phyloP scores from a whole-genome alignment of 352 stramenopile species.

The Phytophthora meadii region DNA sequence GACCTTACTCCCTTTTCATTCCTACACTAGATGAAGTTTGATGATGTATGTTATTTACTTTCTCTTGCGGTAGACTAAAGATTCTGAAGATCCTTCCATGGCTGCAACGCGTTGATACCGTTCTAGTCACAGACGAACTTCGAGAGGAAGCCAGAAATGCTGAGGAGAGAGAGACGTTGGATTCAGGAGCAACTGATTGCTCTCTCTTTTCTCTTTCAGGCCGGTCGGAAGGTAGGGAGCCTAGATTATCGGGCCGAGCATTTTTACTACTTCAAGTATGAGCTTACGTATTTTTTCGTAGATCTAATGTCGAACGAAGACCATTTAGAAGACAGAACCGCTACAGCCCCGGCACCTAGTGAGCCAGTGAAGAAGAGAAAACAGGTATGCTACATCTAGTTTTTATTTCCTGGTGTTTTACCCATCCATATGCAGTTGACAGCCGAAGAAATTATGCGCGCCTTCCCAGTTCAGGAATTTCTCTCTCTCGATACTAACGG shows the following conservation, averaged over 20 bases:
- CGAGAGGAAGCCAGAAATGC: slow-evolving; percentile 51
- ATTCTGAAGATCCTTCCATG: slow-evolving; percentile 58
- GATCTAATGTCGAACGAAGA: slow-evolving; percentile 3
- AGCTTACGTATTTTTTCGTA: not conserved
- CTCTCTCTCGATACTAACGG: slow-evolving; percentile 44
- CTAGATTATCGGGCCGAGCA: too few species aligned
- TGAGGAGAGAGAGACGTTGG: slow-evolving; percentile 37
- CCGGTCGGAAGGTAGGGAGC: slow-evolving; percentile 16
- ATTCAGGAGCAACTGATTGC: slow-evolving; percentile 49
- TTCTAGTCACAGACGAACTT: slow-evolving; percentile 53
- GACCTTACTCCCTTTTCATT: not conserved
- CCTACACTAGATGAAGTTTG: not conserved
- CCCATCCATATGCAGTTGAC: slow-evolving; percentile 34
- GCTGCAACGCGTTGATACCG: slow-evolving; percentile 54
- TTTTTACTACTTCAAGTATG: not conserved
- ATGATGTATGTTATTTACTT: not conserved
- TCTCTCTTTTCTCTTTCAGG: slow-evolving; percentile 28
- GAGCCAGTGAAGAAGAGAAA: slow-evolving; percentile 20
- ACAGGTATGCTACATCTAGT: slow-evolving; percentile 20
- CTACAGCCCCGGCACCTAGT: slow-evolving; percentile 1
- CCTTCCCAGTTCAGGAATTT: slow-evolving; percentile 78
- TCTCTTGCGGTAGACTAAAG: slow-evolving; percentile 16
- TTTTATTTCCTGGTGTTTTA: not conserved
- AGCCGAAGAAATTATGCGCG: slow-evolving; percentile 66
- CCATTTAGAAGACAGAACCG: not conserved